Percentiles rank a stretch among this genome's conserved stretches.
These are phyloP conservation scores for Emergomyces orientalis DNA, from an alignment of 2,329 filamentous ascomycete species.

Conservation along the genomic window DNA sequence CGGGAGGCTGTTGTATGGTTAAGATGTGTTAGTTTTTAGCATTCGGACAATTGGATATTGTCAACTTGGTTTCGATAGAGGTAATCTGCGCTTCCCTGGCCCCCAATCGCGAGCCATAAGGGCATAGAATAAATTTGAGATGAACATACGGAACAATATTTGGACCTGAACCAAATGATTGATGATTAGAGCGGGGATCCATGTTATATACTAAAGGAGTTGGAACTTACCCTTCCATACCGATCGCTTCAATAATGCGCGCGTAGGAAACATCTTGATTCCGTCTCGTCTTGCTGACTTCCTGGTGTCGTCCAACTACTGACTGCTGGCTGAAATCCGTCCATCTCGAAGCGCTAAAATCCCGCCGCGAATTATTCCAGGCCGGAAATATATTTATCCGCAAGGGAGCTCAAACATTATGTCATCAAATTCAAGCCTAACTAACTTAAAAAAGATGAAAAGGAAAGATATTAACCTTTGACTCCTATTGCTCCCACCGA, in stretches of 20 bases:
- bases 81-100: background rate
- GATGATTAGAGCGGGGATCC: constrained; percentile 13
- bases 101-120: background rate
- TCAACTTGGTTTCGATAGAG: background rate
- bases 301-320: no score
- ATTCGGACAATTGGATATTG: background rate
- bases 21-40: background rate
- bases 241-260: constrained; percentile 61
- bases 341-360: no score
- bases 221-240: constrained; percentile 69
- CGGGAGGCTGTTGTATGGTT: constrained; percentile 25
- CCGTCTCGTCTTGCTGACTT: background rate
- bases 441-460: no score
- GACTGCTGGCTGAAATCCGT: no score
- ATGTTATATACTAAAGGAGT: background rate
- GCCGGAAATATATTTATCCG: background rate
- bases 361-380: no score
- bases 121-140: constrained; percentile 8
- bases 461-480: no score
- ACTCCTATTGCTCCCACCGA: no score
- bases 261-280: constrained; percentile 57
- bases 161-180: constrained; percentile 43
- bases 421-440: background rate
- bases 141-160: constrained; percentile 59
- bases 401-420: background rate